Percentiles rank a stretch among this genome's conserved stretches.
Conservation (phyloP, 352 stramenopile species). For the Phytophthora pistaciae region DNA sequence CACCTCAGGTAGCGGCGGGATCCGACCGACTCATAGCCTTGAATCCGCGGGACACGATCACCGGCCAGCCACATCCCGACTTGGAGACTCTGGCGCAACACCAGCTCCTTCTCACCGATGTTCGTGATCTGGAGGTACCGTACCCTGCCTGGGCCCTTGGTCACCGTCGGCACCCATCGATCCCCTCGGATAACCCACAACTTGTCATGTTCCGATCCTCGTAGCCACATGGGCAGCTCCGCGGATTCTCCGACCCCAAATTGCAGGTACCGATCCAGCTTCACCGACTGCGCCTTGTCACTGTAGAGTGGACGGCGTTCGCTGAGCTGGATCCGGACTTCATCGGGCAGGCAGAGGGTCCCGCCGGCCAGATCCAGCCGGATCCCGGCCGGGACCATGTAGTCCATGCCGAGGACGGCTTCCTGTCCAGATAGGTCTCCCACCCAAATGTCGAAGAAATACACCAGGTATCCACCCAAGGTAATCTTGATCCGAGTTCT, state of each 20-base stretch:
- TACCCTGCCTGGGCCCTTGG: not conserved
- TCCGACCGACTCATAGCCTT: conserved; percentile 13
- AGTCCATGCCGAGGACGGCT: not conserved
- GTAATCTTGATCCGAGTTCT: no score
- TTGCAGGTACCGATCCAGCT: not conserved
- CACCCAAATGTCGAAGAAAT: not conserved
- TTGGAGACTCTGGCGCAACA: not conserved
- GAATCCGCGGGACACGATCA: conserved; percentile 7
- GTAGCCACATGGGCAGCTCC: not conserved
- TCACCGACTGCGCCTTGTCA: not conserved
- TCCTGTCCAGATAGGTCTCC: not conserved
- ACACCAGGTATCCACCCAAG: no score
- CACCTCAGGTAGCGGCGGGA: not conserved
- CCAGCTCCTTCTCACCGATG: not conserved
- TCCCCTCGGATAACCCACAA: conserved; percentile 11
- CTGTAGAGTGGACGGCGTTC: conserved; percentile 7
- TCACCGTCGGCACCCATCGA: conserved; percentile 10
- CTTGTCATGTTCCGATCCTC: not conserved
- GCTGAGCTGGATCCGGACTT: conserved; percentile 13
- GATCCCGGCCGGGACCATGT: conserved; percentile 23
- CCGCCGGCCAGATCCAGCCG: conserved; percentile 14
- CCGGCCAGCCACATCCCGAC: conserved; percentile 13
- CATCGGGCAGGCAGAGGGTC: no score
- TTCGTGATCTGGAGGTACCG: conserved; percentile 17
- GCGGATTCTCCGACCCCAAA: not conserved